These are phyloP conservation scores for Pleurotus citrinopileatus DNA, from an alignment of 768 basidiomycete species.

Conservation along the genomic window DNA sequence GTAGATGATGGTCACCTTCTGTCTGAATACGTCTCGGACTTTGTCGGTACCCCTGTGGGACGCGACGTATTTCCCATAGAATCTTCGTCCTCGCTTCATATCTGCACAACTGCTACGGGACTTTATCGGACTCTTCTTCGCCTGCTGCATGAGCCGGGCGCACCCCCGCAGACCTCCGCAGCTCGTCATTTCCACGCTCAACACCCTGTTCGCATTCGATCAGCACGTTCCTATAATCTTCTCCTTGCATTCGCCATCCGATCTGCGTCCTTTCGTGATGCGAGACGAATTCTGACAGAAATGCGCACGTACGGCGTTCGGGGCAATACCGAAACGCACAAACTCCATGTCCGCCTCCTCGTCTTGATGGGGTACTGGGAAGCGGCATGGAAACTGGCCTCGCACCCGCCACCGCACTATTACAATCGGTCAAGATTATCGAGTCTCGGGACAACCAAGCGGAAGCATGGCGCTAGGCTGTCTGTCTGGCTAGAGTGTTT, in stretches of 20 bases:
- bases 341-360: constrained; percentile 54
- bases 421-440: constrained; percentile 1
- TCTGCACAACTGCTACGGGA: constrained; percentile 12
- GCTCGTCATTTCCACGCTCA: constrained; percentile 48
- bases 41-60: not conserved
- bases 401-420: constrained; percentile 11
- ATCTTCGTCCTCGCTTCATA: not conserved
- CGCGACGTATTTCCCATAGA: not conserved
- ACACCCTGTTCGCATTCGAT: constrained; percentile 30
- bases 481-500: constrained; percentile 51
- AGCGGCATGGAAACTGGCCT: constrained; percentile 45
- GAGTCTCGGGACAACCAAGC: constrained; percentile 5
- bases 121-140: constrained; percentile 43
- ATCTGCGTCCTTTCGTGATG: constrained; percentile 44
- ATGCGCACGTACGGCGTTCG: constrained; percentile 44
- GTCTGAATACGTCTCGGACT: not conserved
- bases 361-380: constrained; percentile 56
- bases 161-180: constrained; percentile 26
- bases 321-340: constrained; percentile 52
- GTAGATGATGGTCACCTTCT: not conserved
- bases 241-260: constrained; percentile 49
- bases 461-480: constrained; percentile 9
- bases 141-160: constrained; percentile 28
- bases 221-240: constrained; percentile 43
- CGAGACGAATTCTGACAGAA: constrained; percentile 37